A percentile compares a stretch with the other conserved stretches of the same genome.
Evolutionary conservation across 495 filamentous ascomycete species (phyloP).

Genomic region (Penicillium diatomitis): DNA sequence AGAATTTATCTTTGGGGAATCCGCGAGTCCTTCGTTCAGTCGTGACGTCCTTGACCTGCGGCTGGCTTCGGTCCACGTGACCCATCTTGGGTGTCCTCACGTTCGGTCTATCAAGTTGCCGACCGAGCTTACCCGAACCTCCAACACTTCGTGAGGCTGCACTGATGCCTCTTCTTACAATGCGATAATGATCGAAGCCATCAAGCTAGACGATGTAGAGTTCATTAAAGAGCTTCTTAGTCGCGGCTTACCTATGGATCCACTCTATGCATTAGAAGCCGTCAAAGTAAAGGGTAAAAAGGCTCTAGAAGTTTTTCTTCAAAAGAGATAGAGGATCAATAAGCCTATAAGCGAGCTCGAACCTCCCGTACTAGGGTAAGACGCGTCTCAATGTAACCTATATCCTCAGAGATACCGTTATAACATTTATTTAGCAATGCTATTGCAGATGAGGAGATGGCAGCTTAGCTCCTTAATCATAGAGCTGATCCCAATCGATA

Average conservation of each 20-base stretch:
- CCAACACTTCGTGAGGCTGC: too few species aligned
- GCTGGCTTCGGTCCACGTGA: too few species aligned
- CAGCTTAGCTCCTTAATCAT: slow-evolving; percentile 15
- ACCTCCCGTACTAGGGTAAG: slow-evolving; percentile 11
- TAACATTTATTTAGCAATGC: slow-evolving; percentile 9
- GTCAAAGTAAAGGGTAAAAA: slow-evolving; percentile 5
- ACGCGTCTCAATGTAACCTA: not conserved
- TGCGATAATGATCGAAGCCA: slow-evolving; percentile 8
- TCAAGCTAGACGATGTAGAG: slow-evolving; percentile 5
- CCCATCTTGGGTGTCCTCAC: too few species aligned
- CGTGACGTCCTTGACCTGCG: too few species aligned
- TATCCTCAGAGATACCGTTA: not conserved
- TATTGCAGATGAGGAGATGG: slow-evolving; percentile 12
- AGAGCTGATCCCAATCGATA: slow-evolving; percentile 14
- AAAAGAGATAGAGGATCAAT: slow-evolving; percentile 12
- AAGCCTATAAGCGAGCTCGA: slow-evolving; percentile 8
- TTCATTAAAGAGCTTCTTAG: slow-evolving; percentile 10
- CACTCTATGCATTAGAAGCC: slow-evolving; percentile 8
- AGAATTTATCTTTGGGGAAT: too few species aligned
- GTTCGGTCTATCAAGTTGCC: too few species aligned
- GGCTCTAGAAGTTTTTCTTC: slow-evolving; percentile 2
- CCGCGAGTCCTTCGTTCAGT: too few species aligned
- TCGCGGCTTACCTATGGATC: slow-evolving; percentile 4
- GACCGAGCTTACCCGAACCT: too few species aligned
- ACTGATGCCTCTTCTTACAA: too few species aligned